Evolutionary conservation across 176 grass and related monocot species (phyloP), one percentile per base, ranked within the genome.

Genomic region (Luzula sylvatica): DNA sequence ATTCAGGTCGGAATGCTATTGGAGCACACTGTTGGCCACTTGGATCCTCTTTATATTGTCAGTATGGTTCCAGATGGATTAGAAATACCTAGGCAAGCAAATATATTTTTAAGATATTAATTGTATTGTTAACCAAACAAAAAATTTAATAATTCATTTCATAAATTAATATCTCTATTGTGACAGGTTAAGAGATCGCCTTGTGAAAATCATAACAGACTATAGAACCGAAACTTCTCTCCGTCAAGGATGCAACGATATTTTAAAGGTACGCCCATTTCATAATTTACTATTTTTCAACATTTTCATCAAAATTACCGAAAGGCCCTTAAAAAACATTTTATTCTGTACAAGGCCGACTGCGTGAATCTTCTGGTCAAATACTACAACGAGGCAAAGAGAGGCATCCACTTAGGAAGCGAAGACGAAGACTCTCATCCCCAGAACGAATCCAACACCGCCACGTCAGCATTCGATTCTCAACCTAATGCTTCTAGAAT

Each of bases 11-110:
- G 92, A 52, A 98, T 83, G 78, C 59, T 98, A 42, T 69, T 98
- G 81, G 92, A 98, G 71, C 85, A 98, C 71, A 98, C 92, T 18
- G 78, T 98, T 56, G 92, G 92, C 61, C 85, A 98, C 82, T 79
- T 98, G 53, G 92, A 98, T 38, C 92, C 92, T 61, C 65, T 98
- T 6, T 98, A 87, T 69, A 98, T 98, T 45, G 92, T 98, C 61
- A 87, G 55, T 71, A 77, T 90, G 59, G 92, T 98, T 65, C 92
- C 92, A 64, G 75, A 90, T 90, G 85, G 92, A 54, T 57, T 98
- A 66, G 92, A 98, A 75, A 98, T 98, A 75, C 92, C 92, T 52
- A 74, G 82, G 92, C 24, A 50, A 64, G 23, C 6, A 64, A 19
- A 2, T 49, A 20, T 13, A 5, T 29, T 22, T 32, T 26, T 29